phyloP scores from a whole-genome alignment of 495 filamentous ascomycete species.

The Pyrenula massariospora region DNA sequence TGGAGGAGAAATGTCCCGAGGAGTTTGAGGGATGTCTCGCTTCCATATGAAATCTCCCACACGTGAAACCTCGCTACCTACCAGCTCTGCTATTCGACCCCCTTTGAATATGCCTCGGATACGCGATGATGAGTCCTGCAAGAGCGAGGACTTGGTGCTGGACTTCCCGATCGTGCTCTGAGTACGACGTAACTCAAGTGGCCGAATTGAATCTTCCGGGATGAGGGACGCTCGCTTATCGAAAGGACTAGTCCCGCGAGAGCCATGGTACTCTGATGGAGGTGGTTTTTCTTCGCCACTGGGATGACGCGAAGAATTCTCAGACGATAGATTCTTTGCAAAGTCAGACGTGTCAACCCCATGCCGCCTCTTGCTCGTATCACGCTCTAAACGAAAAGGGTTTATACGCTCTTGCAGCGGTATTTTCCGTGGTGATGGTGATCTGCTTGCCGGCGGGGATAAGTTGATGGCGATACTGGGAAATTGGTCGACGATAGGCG shows the following conservation, averaged over 20 bases:
- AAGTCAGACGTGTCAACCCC: conserved; percentile 10
- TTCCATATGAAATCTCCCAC: conserved; percentile 45
- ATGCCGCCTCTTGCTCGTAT: conserved; percentile 24
- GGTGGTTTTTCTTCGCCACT: conserved; percentile 10
- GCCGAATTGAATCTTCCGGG: background rate
- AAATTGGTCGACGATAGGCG: conserved; percentile 33
- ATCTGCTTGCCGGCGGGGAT: conserved; percentile 39
- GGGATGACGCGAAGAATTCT: conserved; percentile 2
- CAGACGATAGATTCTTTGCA: background rate
- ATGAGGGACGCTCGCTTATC: background rate
- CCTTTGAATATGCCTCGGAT: conserved; percentile 44
- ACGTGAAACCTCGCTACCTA: conserved; percentile 45
- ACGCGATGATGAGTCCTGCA: background rate
- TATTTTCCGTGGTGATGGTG: conserved; percentile 36
- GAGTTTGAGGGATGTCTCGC: conserved; percentile 25
- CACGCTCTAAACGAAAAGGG: conserved; percentile 26
- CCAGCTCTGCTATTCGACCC: conserved; percentile 37
- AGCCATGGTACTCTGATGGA: conserved; percentile 19
- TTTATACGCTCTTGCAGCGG: conserved; percentile 31
- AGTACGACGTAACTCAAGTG: background rate
- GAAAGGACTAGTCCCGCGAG: background rate
- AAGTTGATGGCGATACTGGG: conserved; percentile 47
- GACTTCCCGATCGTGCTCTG: background rate
- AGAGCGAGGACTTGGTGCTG: background rate
- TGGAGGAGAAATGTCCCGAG: conserved; percentile 27